Evolutionary conservation across 768 basidiomycete species (phyloP), one percentile per base, ranked within the genome.

Genomic region (Russula abietina): DNA sequence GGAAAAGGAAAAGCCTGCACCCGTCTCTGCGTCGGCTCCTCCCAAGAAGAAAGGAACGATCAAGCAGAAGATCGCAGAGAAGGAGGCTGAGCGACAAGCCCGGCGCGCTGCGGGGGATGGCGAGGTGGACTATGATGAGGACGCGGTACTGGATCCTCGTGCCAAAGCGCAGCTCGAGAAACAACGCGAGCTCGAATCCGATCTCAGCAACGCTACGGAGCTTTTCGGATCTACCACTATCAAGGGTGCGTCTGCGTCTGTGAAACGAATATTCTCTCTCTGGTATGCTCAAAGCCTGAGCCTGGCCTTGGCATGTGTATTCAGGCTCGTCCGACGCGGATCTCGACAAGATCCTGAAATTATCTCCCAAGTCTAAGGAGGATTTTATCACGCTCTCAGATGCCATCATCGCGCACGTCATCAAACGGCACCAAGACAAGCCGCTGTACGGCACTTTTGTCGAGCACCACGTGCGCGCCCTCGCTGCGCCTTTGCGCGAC

Each of bases 41-140:
- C 84, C 87, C 2, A 92, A 91, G 79, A 96, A 97, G 77, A 97
- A 94, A 76, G 93, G 91, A 57, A 91, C 88, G 1, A 74, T 98
- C 67, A 97, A 97, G 74, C 84, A 85, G 22, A 96, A 95, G 73
- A 76, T 98, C 2, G 93, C 93, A 0, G 93, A 95, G 74, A 97
- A 93, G 75, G 94, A 93, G 70, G 89, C 86, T 0, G 79, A 79
- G 63, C 90, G 87, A 64, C 85, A 85, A 2, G 78, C 80, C 1
- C 75, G 72, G 57, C 75, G 73, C 26, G 78, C 76, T 7, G 75
- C 70, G 4, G 80, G 70, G 2, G 79, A 76, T 8, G 79, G 72
- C 14, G 76, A 78, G 7, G 73, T 74, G 52, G 82, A 84, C 38
- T 87, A 87, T 38, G 89, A 89, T 66, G 82, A 80, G 56, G 89